These are phyloP conservation scores for Gossypium ekmanianum DNA, from an alignment of 345 rosid genomes.

Conservation along the genomic window DNA sequence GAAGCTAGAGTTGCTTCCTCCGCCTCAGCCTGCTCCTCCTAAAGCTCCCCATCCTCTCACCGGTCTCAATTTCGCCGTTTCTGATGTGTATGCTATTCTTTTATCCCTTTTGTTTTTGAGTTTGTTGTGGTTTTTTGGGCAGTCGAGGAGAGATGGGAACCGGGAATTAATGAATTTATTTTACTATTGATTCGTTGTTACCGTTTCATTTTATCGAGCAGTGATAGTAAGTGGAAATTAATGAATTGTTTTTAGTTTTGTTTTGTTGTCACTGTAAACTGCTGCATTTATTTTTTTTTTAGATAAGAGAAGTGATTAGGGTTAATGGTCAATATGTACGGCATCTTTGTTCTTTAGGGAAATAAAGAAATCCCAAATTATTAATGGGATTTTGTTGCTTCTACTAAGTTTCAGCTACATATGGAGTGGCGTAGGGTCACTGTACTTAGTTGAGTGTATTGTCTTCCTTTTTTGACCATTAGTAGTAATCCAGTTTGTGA, in stretches of 20 bases:
- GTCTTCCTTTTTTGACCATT: not conserved
- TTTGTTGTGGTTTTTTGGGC: conserved; percentile 1
- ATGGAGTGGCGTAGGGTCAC: not conserved
- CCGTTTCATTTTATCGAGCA: not conserved
- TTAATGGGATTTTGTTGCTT: not conserved
- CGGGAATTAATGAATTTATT: not conserved
- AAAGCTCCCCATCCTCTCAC: conserved; percentile 97
- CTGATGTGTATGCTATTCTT: conserved; percentile 57
- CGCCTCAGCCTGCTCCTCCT: conserved; percentile 97
- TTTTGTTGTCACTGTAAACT: not conserved
- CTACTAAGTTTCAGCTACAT: not conserved
- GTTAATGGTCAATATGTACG: not conserved
- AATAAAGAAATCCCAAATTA: not conserved
- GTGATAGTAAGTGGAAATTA: not conserved
- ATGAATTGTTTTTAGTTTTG: not conserved
- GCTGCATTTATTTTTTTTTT: not conserved
- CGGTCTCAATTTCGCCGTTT: conserved; percentile 72
- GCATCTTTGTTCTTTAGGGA: not conserved
- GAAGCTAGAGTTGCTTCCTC: conserved; percentile 79
- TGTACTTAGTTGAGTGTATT: not conserved
- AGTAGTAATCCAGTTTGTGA: not conserved
- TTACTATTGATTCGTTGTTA: not conserved
- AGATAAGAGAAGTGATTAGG: not conserved
- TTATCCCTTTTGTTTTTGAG: not conserved
- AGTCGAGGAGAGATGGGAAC: not conserved